Conservation (phyloP, 768 basidiomycete genomes). For the Mycena sanguinolenta region DNA sequence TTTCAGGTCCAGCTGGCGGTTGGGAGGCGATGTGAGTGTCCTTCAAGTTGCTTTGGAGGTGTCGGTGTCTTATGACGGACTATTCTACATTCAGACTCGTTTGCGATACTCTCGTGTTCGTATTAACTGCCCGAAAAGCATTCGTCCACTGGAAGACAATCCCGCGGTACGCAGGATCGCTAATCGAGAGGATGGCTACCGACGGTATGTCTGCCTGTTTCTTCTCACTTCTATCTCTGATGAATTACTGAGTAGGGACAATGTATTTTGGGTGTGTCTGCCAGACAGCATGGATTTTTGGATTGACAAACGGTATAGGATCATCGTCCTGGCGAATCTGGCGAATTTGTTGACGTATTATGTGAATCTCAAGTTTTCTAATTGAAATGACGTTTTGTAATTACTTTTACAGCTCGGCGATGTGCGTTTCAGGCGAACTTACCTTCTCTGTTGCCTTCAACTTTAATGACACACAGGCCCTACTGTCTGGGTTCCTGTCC, state of each 20-base stretch:
- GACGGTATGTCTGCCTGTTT: background rate
- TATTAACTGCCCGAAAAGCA: background rate
- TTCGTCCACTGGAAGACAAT: background rate
- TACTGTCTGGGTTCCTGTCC: background rate
- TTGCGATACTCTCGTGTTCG: background rate
- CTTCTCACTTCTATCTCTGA: too few relatives aligned
- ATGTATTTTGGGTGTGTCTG: background rate
- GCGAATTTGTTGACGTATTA: background rate
- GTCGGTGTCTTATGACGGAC: too few relatives aligned
- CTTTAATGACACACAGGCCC: background rate
- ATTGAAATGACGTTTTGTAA: background rate
- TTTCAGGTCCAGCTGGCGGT: background rate
- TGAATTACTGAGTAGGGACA: background rate
- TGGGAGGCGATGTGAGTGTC: background rate
- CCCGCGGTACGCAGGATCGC: background rate
- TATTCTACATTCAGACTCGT: background rate
- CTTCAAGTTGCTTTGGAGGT: background rate
- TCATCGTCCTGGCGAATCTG: background rate
- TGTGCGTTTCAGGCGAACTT: background rate
- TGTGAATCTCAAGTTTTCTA: background rate
- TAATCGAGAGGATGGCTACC: background rate
- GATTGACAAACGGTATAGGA: background rate
- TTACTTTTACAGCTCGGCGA: background rate
- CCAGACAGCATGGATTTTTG: background rate
- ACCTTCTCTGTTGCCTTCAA: background rate